Conservation (phyloP, 441 rosid genomes). For the Erysimum cheiri region DNA sequence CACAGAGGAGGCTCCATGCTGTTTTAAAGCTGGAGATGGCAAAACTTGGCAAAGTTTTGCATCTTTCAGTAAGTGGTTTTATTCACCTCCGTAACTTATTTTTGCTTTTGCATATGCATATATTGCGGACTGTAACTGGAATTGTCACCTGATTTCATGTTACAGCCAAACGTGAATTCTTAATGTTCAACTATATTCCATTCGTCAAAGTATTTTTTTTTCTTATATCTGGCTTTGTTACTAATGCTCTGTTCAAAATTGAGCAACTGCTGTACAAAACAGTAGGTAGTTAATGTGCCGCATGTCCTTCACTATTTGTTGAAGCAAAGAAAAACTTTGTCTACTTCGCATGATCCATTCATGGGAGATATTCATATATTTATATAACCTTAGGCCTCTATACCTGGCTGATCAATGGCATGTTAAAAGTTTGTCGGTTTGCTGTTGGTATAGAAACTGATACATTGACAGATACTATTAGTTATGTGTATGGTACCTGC, state of each 20-base stretch:
- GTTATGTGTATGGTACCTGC: constrained; percentile 19
- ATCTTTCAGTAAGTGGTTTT: constrained; percentile 66
- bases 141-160: constrained; percentile 27
- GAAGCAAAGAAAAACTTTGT: constrained; percentile 12
- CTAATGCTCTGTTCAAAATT: constrained; percentile 1
- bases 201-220: background rate
- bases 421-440: background rate
- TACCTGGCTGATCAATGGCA: constrained; percentile 3
- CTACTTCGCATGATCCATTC: constrained; percentile 21
- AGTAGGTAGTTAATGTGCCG: constrained; percentile 21
- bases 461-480: constrained; percentile 11
- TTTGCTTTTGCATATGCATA: constrained; percentile 15
- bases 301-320: constrained; percentile 20
- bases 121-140: background rate
- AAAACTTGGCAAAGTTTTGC: constrained; percentile 70
- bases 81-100: constrained; percentile 38
- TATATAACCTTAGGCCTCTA: background rate
- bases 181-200: background rate
- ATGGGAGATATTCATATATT: background rate
- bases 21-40: constrained; percentile 65
- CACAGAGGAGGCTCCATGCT: constrained; percentile 67
- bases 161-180: constrained; percentile 13
- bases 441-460: constrained; percentile 14
- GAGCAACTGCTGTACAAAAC: constrained; percentile 27
- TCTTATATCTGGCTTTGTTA: constrained; percentile 9